Evolutionary conservation across 306 rosid species (phyloP).

Genomic region (Acacia acuminata): DNA sequence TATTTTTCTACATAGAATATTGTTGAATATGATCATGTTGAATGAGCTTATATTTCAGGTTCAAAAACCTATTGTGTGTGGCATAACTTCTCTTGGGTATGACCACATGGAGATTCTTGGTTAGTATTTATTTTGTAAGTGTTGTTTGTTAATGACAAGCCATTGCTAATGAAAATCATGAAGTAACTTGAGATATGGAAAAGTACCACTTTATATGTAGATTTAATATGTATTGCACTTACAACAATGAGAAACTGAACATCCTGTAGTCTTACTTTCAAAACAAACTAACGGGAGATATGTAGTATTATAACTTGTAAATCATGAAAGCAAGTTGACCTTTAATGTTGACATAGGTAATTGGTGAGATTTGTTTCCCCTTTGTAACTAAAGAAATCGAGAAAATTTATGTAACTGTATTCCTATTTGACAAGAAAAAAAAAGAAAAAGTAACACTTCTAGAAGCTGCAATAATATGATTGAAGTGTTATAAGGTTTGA

Average conservation of each 20-base stretch:
- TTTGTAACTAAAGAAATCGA: conserved; percentile 5
- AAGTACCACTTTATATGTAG: not conserved
- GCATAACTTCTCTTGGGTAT: conserved; percentile 90
- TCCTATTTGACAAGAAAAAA: conserved; percentile 10
- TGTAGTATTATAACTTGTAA: conserved; percentile 9
- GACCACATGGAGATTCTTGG: conserved; percentile 99
- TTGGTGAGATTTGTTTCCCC: conserved; percentile 1
- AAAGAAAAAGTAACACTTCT: not conserved
- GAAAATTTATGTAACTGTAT: conserved; percentile 13
- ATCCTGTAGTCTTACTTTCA: conserved; percentile 8
- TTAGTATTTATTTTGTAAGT: conserved; percentile 52
- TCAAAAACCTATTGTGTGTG: conserved; percentile 82
- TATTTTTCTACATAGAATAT: conserved; percentile 23
- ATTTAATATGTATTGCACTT: conserved; percentile 15
- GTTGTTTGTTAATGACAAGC: conserved; percentile 19
- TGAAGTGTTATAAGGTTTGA: conserved; percentile 19
- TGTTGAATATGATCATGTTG: conserved; percentile 23
- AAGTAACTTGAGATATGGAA: conserved; percentile 6
- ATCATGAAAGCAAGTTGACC: conserved; percentile 6
- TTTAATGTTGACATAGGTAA: conserved; percentile 16
- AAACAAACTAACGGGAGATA: conserved; percentile 1
- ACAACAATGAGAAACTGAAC: not conserved
- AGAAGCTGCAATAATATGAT: conserved; percentile 13
- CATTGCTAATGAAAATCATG: conserved; percentile 24
- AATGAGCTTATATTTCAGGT: conserved; percentile 39